These are phyloP conservation scores for Bauhinia variegata DNA, from an alignment of 306 rosid species.

Conservation along the genomic window DNA sequence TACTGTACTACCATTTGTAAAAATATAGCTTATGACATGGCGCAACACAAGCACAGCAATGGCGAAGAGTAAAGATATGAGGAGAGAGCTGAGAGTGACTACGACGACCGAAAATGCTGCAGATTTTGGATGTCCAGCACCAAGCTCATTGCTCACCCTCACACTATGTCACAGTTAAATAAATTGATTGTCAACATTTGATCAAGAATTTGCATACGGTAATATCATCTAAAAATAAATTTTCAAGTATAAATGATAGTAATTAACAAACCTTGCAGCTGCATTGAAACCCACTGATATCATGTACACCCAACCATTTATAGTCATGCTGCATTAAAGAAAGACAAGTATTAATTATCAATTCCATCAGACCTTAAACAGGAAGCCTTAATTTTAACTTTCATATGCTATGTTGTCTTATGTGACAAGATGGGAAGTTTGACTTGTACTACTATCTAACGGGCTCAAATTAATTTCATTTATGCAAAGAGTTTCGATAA, in stretches of 20 bases:
- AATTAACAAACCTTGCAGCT: slow-evolving; percentile 50
- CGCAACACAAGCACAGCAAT: slow-evolving; percentile 39
- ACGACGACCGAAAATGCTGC: slow-evolving; percentile 47
- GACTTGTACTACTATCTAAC: too few species aligned
- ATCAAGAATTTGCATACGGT: too few species aligned
- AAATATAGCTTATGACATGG: slow-evolving; percentile 41
- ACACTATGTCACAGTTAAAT: slow-evolving; percentile 41
- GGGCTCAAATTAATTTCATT: too few species aligned
- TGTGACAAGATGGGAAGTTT: too few species aligned
- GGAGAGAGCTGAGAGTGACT: slow-evolving; percentile 41
- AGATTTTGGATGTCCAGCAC: slow-evolving; percentile 61
- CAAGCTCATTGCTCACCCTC: slow-evolving; percentile 60
- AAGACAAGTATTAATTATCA: background rate
- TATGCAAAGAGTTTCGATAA: too few species aligned
- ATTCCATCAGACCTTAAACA: background rate
- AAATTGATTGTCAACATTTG: too few species aligned
- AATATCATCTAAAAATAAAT: too few species aligned
- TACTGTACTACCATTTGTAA: slow-evolving; percentile 46
- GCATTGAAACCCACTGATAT: slow-evolving; percentile 63
- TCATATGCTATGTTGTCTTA: too few species aligned
- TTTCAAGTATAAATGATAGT: too few species aligned
- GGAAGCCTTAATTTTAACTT: too few species aligned
- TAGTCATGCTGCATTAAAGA: slow-evolving; percentile 43
- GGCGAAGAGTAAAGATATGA: slow-evolving; percentile 40
- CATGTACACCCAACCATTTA: slow-evolving; percentile 51